Conservation (phyloP, 768 basidiomycete genomes). For the Calvatia gigantea region DNA sequence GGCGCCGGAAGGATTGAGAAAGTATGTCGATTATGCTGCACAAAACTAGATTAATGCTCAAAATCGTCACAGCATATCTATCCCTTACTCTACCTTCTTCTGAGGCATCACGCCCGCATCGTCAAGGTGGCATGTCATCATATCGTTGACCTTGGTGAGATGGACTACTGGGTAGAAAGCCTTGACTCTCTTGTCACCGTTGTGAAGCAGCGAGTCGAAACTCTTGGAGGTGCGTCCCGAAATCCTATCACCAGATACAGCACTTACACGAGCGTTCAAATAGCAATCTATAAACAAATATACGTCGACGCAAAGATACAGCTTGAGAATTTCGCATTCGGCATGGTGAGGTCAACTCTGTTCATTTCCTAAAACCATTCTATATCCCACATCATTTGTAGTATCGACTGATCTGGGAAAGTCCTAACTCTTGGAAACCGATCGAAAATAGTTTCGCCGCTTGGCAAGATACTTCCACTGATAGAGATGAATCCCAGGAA, state of each 20-base stretch:
- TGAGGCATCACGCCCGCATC: constrained; percentile 29
- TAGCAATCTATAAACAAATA: constrained; percentile 34
- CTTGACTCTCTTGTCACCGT: constrained; percentile 26
- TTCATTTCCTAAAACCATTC: neutral
- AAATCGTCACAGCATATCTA: constrained; percentile 27
- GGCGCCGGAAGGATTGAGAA: constrained; percentile 33
- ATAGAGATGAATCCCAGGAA: constrained; percentile 8
- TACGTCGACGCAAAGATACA: constrained; percentile 28
- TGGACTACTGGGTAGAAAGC: constrained; percentile 26
- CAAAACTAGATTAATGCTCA: neutral
- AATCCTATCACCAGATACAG: neutral
- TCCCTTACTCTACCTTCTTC: constrained; percentile 31
- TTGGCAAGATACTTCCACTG: constrained; percentile 23
- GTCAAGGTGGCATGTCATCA: constrained; percentile 31
- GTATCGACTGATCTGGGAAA: constrained; percentile 32
- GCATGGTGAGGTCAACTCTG: constrained; percentile 25
- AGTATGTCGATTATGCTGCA: constrained; percentile 18
- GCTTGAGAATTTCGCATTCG: constrained; percentile 35
- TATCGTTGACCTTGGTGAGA: constrained; percentile 29
- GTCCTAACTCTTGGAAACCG: constrained; percentile 24
- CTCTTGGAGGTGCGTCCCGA: constrained; percentile 26
- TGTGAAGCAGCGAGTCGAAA: constrained; percentile 29
- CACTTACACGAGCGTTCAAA: neutral
- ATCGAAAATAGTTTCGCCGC: constrained; percentile 26
- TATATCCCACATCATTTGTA: constrained; percentile 11